These are phyloP conservation scores for Plasmodium yoelii DNA, from an alignment of 169 alveolate species.

Conservation along the genomic window DNA sequence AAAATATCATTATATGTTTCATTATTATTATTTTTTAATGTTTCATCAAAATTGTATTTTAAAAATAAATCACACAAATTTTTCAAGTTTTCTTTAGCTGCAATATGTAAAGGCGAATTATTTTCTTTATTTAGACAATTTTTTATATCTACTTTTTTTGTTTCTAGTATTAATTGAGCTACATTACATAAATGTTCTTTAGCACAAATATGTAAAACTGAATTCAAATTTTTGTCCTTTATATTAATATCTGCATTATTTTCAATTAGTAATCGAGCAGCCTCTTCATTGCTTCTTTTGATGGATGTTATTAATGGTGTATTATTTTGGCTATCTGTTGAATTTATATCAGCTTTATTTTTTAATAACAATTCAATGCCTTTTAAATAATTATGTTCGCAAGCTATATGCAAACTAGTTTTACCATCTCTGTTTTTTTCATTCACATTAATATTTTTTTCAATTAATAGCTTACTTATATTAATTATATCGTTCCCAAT, in stretches of 20 bases:
- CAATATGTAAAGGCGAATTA: conserved; percentile 75
- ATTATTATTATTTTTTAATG: conserved; percentile 50
- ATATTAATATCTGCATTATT: conserved; percentile 64
- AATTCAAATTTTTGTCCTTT: conserved; percentile 54
- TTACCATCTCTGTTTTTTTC: conserved; percentile 72
- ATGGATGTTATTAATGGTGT: conserved; percentile 69
- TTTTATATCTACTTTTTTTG: conserved; percentile 60
- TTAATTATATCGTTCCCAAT: conserved; percentile 48
- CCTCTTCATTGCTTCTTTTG: conserved; percentile 69
- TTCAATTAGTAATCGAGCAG: conserved; percentile 64
- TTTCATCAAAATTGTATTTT: conserved; percentile 57
- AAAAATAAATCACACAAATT: conserved; percentile 52
- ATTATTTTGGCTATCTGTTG: conserved; percentile 33
- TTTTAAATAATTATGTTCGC: conserved; percentile 71
- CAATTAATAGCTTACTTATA: conserved; percentile 59
- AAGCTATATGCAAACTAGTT: conserved; percentile 74
- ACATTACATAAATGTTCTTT: conserved; percentile 61
- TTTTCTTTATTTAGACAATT: conserved; percentile 59
- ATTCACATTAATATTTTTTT: conserved; percentile 46
- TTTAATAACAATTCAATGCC: conserved; percentile 71
- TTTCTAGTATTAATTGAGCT: conserved; percentile 57
- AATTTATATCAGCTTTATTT: conserved; percentile 68
- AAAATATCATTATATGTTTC: conserved; percentile 75
- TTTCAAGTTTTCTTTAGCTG: conserved; percentile 67
- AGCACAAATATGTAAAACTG: conserved; percentile 70